phyloP scores from a whole-genome alignment of 805 yeast species.

The Candida succiphila region DNA sequence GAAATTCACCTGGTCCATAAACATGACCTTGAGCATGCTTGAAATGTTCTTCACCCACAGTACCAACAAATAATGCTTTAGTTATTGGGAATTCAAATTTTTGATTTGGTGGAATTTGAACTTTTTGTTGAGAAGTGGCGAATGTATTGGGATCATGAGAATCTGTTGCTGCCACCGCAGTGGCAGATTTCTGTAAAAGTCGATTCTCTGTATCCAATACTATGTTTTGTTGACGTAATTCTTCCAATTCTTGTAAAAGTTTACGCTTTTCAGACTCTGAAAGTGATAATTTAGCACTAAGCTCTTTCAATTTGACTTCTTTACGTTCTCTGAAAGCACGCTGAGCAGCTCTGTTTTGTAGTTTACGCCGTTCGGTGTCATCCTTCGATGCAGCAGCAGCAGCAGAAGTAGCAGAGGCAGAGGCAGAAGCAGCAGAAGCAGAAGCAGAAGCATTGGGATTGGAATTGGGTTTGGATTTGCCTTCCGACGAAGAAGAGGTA shows the following conservation, averaged over 20 bases:
- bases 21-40: constrained; percentile 2
- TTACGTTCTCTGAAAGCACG: constrained; percentile 79
- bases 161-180: constrained; percentile 1
- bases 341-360: constrained; percentile 82
- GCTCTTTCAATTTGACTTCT: constrained; percentile 59
- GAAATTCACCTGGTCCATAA: too few species aligned
- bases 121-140: constrained; percentile 1
- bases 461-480: not conserved
- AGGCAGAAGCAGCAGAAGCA: not conserved
- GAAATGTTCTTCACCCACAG: not conserved
- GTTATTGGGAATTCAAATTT: constrained; percentile 14
- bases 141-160: too few species aligned
- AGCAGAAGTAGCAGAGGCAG: not conserved
- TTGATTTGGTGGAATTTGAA: constrained; percentile 2
- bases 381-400: constrained; percentile 19
- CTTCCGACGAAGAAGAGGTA: not conserved
- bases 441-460: not conserved
- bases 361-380: constrained; percentile 49
- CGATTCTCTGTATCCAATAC: constrained; percentile 56
- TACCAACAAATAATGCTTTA: constrained; percentile 14
- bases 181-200: constrained; percentile 31
- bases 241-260: constrained; percentile 30
- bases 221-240: constrained; percentile 40
- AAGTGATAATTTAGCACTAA: constrained; percentile 46
- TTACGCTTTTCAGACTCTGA: constrained; percentile 39